These are phyloP conservation scores for Avicennia marina DNA, from an alignment of 257 asterid species.

Conservation along the genomic window DNA sequence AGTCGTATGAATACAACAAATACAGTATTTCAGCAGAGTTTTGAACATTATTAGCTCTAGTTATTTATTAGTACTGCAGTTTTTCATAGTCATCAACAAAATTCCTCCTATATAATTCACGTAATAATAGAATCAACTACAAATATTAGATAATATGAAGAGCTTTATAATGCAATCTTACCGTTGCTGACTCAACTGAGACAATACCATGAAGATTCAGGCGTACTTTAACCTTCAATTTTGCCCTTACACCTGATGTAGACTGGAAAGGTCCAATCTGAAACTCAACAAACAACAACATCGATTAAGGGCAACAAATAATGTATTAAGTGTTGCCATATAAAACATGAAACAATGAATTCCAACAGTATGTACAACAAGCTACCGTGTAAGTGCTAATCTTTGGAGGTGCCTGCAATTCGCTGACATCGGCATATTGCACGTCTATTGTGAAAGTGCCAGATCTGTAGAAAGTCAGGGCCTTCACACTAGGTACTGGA, in stretches of 20 bases:
- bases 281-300: background rate
- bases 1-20: too few species aligned
- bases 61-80: too few species aligned
- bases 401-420: slow-evolving; percentile 65
- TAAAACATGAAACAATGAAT: too few species aligned
- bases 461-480: slow-evolving; percentile 81
- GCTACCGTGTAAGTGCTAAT: slow-evolving; percentile 84
- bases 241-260: slow-evolving; percentile 53
- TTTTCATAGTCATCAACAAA: too few species aligned
- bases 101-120: too few species aligned
- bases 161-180: slow-evolving; percentile 25
- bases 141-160: background rate
- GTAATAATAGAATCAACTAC: background rate
- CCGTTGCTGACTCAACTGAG: slow-evolving; percentile 77
- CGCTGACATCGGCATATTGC: slow-evolving; percentile 72
- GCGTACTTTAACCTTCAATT: slow-evolving; percentile 74
- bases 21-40: too few species aligned
- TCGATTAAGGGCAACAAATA: background rate
- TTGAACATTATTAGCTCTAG: too few species aligned
- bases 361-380: background rate
- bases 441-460: slow-evolving; percentile 65
- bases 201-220: slow-evolving; percentile 83
- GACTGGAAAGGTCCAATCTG: slow-evolving; percentile 90
- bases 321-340: too few species aligned
- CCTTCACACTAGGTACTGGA: slow-evolving; percentile 85